These are phyloP conservation scores for Candida odintsovae DNA, from an alignment of 805 yeast species.

Conservation along the genomic window DNA sequence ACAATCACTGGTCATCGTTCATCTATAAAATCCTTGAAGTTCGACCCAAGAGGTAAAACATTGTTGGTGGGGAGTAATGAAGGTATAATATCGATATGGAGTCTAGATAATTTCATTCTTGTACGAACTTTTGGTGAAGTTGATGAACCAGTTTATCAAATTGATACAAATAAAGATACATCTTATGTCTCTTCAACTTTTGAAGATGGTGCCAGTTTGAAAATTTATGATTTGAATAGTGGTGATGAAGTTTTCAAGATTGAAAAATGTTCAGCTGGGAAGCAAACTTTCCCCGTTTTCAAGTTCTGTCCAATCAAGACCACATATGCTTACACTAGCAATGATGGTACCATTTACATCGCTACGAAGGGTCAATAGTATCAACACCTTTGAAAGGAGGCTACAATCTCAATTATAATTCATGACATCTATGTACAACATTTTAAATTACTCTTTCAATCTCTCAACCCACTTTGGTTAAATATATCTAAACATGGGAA, in stretches of 20 bases:
- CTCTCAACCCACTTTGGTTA: too few species aligned
- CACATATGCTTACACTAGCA: slow-evolving; percentile 24
- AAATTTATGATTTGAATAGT: slow-evolving; percentile 31
- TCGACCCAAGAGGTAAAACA: slow-evolving; percentile 49
- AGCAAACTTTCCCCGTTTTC: slow-evolving; percentile 21
- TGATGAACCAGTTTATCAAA: slow-evolving; percentile 37
- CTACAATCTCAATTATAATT: background rate
- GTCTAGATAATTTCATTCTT: slow-evolving; percentile 33
- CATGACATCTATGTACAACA: slow-evolving; percentile 8
- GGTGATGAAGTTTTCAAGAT: slow-evolving; percentile 18
- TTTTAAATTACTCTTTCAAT: background rate
- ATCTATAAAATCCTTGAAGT: slow-evolving; percentile 37
- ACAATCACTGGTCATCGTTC: slow-evolving; percentile 44
- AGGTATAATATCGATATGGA: slow-evolving; percentile 51
- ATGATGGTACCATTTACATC: slow-evolving; percentile 14
- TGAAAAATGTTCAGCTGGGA: slow-evolving; percentile 15
- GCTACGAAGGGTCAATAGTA: background rate
- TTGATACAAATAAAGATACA: slow-evolving; percentile 42
- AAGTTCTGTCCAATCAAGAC: slow-evolving; percentile 27
- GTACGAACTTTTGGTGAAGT: slow-evolving; percentile 32
- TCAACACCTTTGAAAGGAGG: background rate
- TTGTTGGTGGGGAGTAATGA: slow-evolving; percentile 52
- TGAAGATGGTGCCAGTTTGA: slow-evolving; percentile 35
- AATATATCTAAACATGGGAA: slow-evolving; percentile 23
- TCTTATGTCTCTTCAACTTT: slow-evolving; percentile 37